These are phyloP conservation scores for Atractiella rhizophila DNA, from an alignment of 768 basidiomycete species.

Conservation along the genomic window DNA sequence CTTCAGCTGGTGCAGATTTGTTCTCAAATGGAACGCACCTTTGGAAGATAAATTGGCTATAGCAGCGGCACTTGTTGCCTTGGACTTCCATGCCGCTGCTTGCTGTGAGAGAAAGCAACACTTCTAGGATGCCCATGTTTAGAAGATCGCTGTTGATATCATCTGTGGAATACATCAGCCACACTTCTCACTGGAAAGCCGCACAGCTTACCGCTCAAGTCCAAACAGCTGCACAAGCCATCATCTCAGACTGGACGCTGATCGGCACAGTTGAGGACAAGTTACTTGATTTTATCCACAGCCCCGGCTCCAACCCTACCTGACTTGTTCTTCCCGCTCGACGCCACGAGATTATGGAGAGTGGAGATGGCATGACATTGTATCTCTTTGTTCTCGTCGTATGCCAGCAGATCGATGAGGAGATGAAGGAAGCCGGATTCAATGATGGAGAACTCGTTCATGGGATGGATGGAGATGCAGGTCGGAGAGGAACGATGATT, in stretches of 20 bases:
- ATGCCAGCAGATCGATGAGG: conserved; percentile 74
- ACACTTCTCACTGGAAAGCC: not conserved
- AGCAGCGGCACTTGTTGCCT: conserved; percentile 87
- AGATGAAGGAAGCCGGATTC: conserved; percentile 94
- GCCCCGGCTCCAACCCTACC: conserved; percentile 93
- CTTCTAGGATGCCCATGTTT: conserved; percentile 94
- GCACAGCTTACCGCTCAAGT: conserved; percentile 48
- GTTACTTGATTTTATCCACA: conserved; percentile 84
- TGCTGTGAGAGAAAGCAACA: conserved; percentile 80
- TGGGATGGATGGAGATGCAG: conserved; percentile 93
- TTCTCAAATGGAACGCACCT: conserved; percentile 39
- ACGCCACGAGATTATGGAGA: conserved; percentile 77
- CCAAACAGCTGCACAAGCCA: conserved; percentile 89
- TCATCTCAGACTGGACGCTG: conserved; percentile 97
- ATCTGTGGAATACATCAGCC: conserved; percentile 29
- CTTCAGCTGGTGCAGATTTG: too few relatives aligned
- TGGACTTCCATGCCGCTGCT: conserved; percentile 94
- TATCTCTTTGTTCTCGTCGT: conserved; percentile 97
- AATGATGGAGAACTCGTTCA: conserved; percentile 94
- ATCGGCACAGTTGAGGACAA: conserved; percentile 86
- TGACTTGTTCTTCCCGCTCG: conserved; percentile 88
- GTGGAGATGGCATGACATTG: conserved; percentile 99
- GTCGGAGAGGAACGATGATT: conserved; percentile 84
- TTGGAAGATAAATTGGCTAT: conserved; percentile 91
- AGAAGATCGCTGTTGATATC: conserved; percentile 83